Evolutionary conservation across 495 filamentous ascomycete species (phyloP).

Genomic region (Coniosporium apollinis): DNA sequence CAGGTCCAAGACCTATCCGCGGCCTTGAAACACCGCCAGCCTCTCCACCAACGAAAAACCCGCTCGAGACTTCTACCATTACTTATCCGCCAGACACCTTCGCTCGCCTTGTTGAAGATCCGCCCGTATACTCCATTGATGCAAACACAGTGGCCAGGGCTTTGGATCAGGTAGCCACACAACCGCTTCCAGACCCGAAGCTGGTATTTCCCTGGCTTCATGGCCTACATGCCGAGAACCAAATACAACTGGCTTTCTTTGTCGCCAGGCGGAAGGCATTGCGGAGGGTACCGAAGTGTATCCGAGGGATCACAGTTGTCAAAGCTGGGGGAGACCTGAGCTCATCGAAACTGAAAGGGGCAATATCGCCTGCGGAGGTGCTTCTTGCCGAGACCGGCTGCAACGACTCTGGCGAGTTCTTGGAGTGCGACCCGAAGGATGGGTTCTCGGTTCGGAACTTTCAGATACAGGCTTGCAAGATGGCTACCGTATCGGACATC

Average conservation of each 20-base stretch:
- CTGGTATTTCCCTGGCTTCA: slow-evolving; percentile 95
- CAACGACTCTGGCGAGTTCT: slow-evolving; percentile 38
- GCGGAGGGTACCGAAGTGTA: slow-evolving; percentile 58
- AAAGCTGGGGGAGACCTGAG: slow-evolving; percentile 74
- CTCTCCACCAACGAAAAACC: slow-evolving; percentile 39
- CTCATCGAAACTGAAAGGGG: slow-evolving; percentile 65
- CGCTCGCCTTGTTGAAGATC: slow-evolving; percentile 34
- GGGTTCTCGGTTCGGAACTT: slow-evolving; percentile 85
- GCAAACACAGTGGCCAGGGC: slow-evolving; percentile 50
- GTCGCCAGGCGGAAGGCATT: slow-evolving; percentile 52
- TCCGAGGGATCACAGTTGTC: slow-evolving; percentile 69
- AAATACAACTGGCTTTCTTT: slow-evolving; percentile 81
- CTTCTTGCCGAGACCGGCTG: slow-evolving; percentile 21
- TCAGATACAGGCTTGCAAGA: slow-evolving; percentile 85
- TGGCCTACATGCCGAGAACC: slow-evolving; percentile 79
- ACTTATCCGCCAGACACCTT: slow-evolving; percentile 59
- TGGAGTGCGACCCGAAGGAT: slow-evolving; percentile 65
- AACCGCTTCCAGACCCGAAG: slow-evolving; percentile 66
- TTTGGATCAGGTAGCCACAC: slow-evolving; percentile 52
- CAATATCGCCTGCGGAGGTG: slow-evolving; percentile 64
- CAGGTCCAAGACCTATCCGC: slow-evolving; percentile 48
- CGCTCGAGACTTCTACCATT: slow-evolving; percentile 42
- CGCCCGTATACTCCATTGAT: slow-evolving; percentile 57
- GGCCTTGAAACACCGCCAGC: slow-evolving; percentile 49
- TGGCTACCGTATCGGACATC: slow-evolving; percentile 78